Evolutionary conservation across 306 rosid genomes (phyloP).

Genomic region (Prinsepia uniflora): DNA sequence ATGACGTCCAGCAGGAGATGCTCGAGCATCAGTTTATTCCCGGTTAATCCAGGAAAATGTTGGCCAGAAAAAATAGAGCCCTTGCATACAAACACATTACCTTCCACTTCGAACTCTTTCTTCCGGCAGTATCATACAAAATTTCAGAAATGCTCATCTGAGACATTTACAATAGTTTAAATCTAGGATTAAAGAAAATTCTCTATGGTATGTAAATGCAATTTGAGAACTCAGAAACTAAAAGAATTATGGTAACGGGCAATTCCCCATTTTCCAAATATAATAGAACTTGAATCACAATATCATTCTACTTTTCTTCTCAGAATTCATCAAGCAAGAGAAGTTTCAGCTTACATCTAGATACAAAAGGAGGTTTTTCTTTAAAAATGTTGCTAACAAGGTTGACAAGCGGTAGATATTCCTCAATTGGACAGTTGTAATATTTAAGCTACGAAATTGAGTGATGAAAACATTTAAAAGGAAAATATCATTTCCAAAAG

Average conservation of each 20-base stretch:
- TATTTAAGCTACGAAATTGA: too few species aligned
- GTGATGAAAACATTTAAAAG: neutral
- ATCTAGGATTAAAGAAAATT: neutral
- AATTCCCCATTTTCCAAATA: too few species aligned
- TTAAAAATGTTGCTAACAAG: neutral
- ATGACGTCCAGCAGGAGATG: neutral
- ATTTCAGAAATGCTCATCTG: neutral
- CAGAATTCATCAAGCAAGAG: too few species aligned
- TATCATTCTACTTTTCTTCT: too few species aligned
- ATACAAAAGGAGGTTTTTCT: neutral
- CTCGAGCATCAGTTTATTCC: neutral
- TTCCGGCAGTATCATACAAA: neutral
- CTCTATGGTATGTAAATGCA: neutral
- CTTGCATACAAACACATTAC: neutral
- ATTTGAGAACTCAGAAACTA: neutral
- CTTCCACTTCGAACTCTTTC: neutral
- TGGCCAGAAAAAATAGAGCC: neutral
- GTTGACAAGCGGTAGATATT: neutral
- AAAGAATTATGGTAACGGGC: too few species aligned
- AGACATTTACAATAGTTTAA: neutral
- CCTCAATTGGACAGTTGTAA: neutral
- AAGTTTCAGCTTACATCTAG: too few species aligned
- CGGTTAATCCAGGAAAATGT: too few species aligned
- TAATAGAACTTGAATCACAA: too few species aligned
- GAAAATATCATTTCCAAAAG: neutral